Conservation (phyloP, 1,139 yeast species). For the Pichia sp. region DNA sequence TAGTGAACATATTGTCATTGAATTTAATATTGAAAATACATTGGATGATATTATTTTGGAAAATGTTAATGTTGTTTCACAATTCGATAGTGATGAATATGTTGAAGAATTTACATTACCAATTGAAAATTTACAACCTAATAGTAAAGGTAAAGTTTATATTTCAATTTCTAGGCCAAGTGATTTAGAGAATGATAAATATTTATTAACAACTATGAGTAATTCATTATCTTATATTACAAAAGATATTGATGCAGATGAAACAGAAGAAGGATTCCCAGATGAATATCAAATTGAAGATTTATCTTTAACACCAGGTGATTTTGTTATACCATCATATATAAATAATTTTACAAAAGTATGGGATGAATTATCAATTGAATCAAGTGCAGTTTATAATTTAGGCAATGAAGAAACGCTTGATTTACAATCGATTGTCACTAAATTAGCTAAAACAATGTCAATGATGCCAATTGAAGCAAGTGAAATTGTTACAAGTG, state of each 20-base stretch:
- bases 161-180: slow-evolving; percentile 64
- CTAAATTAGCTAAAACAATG: slow-evolving; percentile 35
- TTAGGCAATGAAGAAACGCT: slow-evolving; percentile 34
- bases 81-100: slow-evolving; percentile 44
- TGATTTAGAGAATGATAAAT: slow-evolving; percentile 14
- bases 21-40: slow-evolving; percentile 81
- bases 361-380: slow-evolving; percentile 66
- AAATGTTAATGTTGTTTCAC: slow-evolving; percentile 68
- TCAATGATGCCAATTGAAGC: slow-evolving; percentile 77
- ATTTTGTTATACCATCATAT: slow-evolving; percentile 71
- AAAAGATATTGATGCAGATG: slow-evolving; percentile 72
- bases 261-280: slow-evolving; percentile 78
- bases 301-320: slow-evolving; percentile 71
- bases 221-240: slow-evolving; percentile 70
- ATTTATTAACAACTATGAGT: slow-evolving; percentile 37
- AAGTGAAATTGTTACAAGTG: slow-evolving; percentile 55
- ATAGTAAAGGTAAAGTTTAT: slow-evolving; percentile 66
- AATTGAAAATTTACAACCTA: slow-evolving; percentile 65
- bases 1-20: slow-evolving; percentile 70
- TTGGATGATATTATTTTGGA: slow-evolving; percentile 71
- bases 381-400: slow-evolving; percentile 56
- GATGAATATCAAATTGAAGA: slow-evolving; percentile 92
- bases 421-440: slow-evolving; percentile 46
- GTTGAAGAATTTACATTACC: slow-evolving; percentile 72
- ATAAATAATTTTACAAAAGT: slow-evolving; percentile 68